These are phyloP conservation scores for Pilasporangium apinafurcum DNA, from an alignment of 352 stramenopile genomes.

Conservation along the genomic window DNA sequence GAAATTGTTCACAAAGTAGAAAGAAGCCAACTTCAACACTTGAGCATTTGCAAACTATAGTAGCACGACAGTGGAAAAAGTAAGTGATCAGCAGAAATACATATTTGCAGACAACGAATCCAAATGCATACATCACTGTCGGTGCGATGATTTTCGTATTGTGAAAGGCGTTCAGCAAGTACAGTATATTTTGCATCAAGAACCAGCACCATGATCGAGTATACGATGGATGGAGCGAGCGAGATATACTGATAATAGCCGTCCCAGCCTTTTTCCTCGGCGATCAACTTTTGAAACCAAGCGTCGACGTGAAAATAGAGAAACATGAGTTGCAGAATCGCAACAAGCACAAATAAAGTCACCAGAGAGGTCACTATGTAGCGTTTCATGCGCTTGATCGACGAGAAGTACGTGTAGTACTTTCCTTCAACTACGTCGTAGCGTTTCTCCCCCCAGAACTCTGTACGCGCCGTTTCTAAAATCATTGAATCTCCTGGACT, in stretches of 20 bases:
- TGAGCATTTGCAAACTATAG: slow-evolving; percentile 86
- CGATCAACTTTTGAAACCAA: slow-evolving; percentile 56
- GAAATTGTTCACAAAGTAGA: slow-evolving; percentile 98
- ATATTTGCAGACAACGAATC: slow-evolving; percentile 1
- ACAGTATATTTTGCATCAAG: slow-evolving; percentile 86
- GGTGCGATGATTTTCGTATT: slow-evolving; percentile 91
- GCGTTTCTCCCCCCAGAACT: slow-evolving; percentile 64
- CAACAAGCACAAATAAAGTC: slow-evolving; percentile 58
- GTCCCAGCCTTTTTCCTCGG: slow-evolving; percentile 51
- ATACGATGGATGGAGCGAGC: slow-evolving; percentile 59
- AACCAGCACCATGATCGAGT: slow-evolving; percentile 70
- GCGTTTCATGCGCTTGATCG: slow-evolving; percentile 66
- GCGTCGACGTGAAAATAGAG: slow-evolving; percentile 77
- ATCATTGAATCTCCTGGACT: slow-evolving; percentile 23
- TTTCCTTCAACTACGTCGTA: slow-evolving; percentile 78
- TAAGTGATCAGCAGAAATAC: background rate
- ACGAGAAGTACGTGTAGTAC: slow-evolving; percentile 81
- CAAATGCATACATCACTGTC: slow-evolving; percentile 59
- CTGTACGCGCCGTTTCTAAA: slow-evolving; percentile 48
- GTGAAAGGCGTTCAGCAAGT: slow-evolving; percentile 90
- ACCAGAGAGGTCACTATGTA: slow-evolving; percentile 69
- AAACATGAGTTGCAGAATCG: slow-evolving; percentile 74
- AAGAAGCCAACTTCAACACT: slow-evolving; percentile 97
- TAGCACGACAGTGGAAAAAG: background rate
- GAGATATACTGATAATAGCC: slow-evolving; percentile 65